Percentiles rank a stretch among this genome's conserved stretches.
phyloP scores from a whole-genome alignment of 2,329 filamentous ascomycete genomes.

The Sphaceloma murrayae region DNA sequence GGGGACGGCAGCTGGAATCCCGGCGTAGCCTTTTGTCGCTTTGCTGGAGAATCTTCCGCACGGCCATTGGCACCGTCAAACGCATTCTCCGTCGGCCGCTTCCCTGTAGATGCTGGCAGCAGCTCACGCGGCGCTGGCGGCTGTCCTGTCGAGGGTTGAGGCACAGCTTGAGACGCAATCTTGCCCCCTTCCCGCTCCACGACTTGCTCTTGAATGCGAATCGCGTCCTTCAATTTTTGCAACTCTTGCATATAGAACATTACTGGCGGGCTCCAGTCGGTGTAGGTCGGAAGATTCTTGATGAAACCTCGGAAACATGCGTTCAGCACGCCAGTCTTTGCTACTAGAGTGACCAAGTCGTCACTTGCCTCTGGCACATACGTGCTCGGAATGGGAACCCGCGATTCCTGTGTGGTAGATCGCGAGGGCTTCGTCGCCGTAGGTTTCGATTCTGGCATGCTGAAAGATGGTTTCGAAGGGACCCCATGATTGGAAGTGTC shows the following conservation, averaged over 20 bases:
- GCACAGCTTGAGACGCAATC: too few relatives aligned
- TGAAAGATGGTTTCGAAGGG: conserved; percentile 1
- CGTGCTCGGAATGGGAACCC: conserved; percentile 1
- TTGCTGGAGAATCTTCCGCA: conserved; percentile 2
- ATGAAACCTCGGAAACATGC: conserved; percentile 7
- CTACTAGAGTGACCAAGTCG: conserved; percentile 1
- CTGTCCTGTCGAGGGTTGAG: background rate
- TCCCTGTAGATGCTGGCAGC: conserved; percentile 4
- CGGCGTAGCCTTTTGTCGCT: conserved; percentile 4
- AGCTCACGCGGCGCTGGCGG: too few relatives aligned
- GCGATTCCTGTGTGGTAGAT: background rate
- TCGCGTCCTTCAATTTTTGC: conserved; percentile 5
- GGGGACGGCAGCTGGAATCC: conserved; percentile 14
- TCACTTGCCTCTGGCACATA: background rate
- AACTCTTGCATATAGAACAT: conserved; percentile 6
- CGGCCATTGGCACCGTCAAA: background rate
- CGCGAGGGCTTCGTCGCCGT: background rate
- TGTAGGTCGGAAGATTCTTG: conserved; percentile 5
- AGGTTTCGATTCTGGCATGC: background rate
- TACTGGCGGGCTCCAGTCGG: conserved; percentile 10
- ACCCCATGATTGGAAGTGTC: background rate
- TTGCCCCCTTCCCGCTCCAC: background rate
- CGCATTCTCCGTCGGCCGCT: background rate
- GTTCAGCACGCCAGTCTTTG: conserved; percentile 7
- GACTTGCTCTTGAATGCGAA: background rate